A percentile compares a stretch with the other conserved stretches of the same genome.
These are phyloP conservation scores for Trypanosomatidae sp. DNA, from an alignment of 208 protist species.

Conservation along the genomic window DNA sequence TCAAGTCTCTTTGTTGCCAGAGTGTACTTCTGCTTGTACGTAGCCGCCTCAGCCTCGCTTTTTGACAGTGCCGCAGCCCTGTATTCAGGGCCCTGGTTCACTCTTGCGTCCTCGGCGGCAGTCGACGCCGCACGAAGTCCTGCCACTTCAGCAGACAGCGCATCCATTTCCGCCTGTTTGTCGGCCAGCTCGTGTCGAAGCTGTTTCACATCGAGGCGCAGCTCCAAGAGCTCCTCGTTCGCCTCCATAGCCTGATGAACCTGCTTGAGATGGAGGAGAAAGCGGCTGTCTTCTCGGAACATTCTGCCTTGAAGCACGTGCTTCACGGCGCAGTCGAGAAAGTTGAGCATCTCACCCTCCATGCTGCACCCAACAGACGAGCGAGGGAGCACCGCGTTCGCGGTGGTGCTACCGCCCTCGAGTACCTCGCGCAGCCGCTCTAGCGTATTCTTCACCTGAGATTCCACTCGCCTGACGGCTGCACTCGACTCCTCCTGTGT, in stretches of 20 bases:
- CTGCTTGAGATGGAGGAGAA: slow-evolving; percentile 64
- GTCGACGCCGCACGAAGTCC: slow-evolving; percentile 17
- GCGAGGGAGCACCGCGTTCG: slow-evolving; percentile 71
- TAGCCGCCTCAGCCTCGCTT: slow-evolving; percentile 71
- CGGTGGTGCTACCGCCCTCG: slow-evolving; percentile 43
- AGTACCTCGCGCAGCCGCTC: slow-evolving; percentile 66
- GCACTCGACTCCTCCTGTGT: slow-evolving; percentile 49
- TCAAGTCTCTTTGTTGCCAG: slow-evolving; percentile 67
- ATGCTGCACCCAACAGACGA: slow-evolving; percentile 43
- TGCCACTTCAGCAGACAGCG: slow-evolving; percentile 26
- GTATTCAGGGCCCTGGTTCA: slow-evolving; percentile 16
- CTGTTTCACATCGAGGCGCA: slow-evolving; percentile 40
- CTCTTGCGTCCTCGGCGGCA: slow-evolving; percentile 3
- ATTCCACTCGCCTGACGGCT: slow-evolving; percentile 38
- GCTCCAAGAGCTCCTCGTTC: slow-evolving; percentile 42
- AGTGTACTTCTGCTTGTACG: slow-evolving; percentile 77
- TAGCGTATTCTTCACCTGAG: slow-evolving; percentile 59
- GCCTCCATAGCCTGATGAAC: slow-evolving; percentile 62
- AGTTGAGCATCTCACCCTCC: slow-evolving; percentile 60
- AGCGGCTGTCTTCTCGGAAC: slow-evolving; percentile 77
- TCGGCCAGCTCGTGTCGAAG: slow-evolving; percentile 30
- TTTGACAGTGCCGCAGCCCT: slow-evolving; percentile 25
- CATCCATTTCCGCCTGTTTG: slow-evolving; percentile 54
- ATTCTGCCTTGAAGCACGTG: slow-evolving; percentile 55
- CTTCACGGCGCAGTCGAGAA: slow-evolving; percentile 48